Evolutionary conservation across 1,139 yeast genomes (phyloP), one percentile per base, ranked within the genome.

Genomic region (Sugiyamaella xylanicola): DNA sequence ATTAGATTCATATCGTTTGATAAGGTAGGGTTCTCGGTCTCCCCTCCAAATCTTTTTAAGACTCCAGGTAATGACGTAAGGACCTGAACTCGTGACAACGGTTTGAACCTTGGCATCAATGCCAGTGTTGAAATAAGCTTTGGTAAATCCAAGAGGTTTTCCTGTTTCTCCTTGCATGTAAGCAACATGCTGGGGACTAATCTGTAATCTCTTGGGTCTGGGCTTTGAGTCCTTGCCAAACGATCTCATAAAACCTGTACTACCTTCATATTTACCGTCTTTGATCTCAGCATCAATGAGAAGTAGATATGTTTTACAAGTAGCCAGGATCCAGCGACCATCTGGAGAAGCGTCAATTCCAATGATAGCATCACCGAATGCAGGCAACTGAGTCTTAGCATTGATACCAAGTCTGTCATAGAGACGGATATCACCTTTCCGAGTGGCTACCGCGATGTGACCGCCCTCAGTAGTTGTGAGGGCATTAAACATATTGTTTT

Each of bases 31-130:
- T 41, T 80, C 80, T 29, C 73, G 72, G 57, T 79, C 82, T 54
- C 84, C 83, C 49, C 75, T 71, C 52, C 86, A 68, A 9, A 85
- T 76, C 65, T 83, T 82, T 61, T 75, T 77, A 65, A 91, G 68
- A n/a, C 86, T 82, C 96, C 97, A 90, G 1, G 87, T 78, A 35
- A 91, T 80, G 29, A 90, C 86, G 70, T 83, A 91, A 13, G 91
- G 91, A 1, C 96, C 96, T 1, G 85, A 76, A 9, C 93, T 84
- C 1, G 95, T 81, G 25, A 89, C 83, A 55, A 90, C 86, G 1
- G 85, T 77, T 36, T 87, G 84, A 65, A 89, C 96, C 59, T 78
- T 81, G 36, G 81, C 68, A 52, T 80, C 78, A 15, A 81, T 55
- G 49, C 91, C 91, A 27, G 86, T 78, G 68, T 90, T 87, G 77